These are phyloP conservation scores for Xylariaceae sp. DNA, from an alignment of 2,329 filamentous ascomycete species.

Conservation along the genomic window DNA sequence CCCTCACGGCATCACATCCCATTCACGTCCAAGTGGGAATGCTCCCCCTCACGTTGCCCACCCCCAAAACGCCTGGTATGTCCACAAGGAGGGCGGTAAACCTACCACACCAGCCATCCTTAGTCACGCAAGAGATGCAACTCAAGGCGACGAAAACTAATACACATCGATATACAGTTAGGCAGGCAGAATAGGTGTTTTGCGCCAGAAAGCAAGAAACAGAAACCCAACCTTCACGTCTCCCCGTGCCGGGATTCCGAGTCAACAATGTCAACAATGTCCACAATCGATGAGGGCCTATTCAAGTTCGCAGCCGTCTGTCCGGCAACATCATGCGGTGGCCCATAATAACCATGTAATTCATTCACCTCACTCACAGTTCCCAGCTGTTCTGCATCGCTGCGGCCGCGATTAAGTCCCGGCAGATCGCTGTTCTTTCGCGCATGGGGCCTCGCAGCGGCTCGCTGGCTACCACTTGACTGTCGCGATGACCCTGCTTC, in stretches of 20 bases:
- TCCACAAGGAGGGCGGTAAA: neutral
- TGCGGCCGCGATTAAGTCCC: constrained; percentile 16
- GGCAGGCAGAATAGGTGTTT: neutral
- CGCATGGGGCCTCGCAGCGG: constrained; percentile 11
- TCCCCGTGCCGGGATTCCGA: constrained; percentile 3
- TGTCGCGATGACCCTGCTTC: constrained; percentile 36
- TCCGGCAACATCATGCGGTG: constrained; percentile 35
- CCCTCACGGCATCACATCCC: neutral
- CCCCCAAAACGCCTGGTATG: neutral
- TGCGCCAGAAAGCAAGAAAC: neutral
- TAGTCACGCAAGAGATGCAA: neutral
- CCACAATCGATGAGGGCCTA: constrained; percentile 8
- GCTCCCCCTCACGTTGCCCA: neutral
- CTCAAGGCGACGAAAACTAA: neutral
- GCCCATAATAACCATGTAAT: constrained; percentile 45
- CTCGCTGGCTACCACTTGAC: constrained; percentile 22
- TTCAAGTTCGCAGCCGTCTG: constrained; percentile 34
- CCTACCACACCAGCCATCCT: neutral
- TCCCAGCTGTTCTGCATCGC: constrained; percentile 26
- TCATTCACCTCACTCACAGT: constrained; percentile 39
- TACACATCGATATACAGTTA: neutral
- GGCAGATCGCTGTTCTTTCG: constrained; percentile 22
- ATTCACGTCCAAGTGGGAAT: neutral
- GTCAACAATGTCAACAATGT: neutral
- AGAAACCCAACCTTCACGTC: neutral